Conservation (phyloP, 768 basidiomycete genomes). For the Kwoniella mangroviensis region DNA sequence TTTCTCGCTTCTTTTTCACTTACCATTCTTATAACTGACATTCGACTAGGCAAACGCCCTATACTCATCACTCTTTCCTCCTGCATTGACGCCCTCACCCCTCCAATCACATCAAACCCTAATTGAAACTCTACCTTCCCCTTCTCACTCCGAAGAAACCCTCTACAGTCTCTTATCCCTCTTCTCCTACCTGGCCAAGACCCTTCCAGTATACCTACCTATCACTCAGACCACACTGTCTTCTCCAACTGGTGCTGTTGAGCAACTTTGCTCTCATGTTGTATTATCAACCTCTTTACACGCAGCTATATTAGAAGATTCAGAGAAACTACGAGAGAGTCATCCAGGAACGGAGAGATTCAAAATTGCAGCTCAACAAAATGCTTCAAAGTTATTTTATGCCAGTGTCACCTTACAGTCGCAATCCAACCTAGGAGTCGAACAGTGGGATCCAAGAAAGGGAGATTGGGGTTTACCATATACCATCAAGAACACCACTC, state of each 20-base stretch:
- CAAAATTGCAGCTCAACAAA: slow-evolving; percentile 79
- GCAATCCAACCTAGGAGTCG: slow-evolving; percentile 58
- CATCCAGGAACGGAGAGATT: slow-evolving; percentile 83
- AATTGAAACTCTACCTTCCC: neutral
- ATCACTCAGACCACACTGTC: neutral
- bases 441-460: slow-evolving; percentile 67
- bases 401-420: slow-evolving; percentile 64
- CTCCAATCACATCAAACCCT: slow-evolving; percentile 11
- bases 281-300: slow-evolving; percentile 86
- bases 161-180: slow-evolving; percentile 65
- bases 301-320: slow-evolving; percentile 72
- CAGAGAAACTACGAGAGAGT: slow-evolving; percentile 69
- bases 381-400: slow-evolving; percentile 73
- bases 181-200: slow-evolving; percentile 62
- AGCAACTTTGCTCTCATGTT: slow-evolving; percentile 67
- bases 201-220: slow-evolving; percentile 3
- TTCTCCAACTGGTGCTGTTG: neutral
- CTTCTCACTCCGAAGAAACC: slow-evolving; percentile 15
- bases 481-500: slow-evolving; percentile 25
- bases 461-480: slow-evolving; percentile 59
- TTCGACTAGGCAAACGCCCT: slow-evolving; percentile 94
- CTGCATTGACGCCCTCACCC: slow-evolving; percentile 33
- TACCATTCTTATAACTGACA: too few relatives aligned
- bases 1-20: too few relatives aligned
- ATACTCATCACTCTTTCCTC: slow-evolving; percentile 75